Conservation (phyloP, 768 basidiomycete genomes). For the Tylopilus sp. region DNA sequence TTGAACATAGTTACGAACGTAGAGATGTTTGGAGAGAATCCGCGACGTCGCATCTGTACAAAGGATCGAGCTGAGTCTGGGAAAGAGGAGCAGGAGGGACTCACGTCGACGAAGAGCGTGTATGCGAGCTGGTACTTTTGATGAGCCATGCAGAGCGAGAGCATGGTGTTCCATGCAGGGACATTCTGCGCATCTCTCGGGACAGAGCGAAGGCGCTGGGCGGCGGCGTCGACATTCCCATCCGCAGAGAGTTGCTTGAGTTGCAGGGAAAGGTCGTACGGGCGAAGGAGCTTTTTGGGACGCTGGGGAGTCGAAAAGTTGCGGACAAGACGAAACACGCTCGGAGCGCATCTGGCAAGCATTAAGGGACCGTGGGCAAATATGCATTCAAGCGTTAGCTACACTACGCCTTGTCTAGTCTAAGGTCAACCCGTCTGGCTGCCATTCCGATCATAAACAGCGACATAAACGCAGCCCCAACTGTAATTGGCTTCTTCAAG, state of each 20-base stretch:
- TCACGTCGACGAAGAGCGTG: conserved; percentile 66
- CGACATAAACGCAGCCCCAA: conserved; percentile 64
- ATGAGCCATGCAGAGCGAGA: conserved; percentile 59
- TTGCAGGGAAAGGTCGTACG: conserved; percentile 57
- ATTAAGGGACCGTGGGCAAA: conserved; percentile 14
- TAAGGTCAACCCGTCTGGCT: conserved; percentile 50
- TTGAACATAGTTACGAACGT: conserved; percentile 71
- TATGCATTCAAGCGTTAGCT: neutral
- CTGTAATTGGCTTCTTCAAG: conserved; percentile 81
- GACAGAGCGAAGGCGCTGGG: conserved; percentile 61
- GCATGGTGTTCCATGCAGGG: conserved; percentile 76
- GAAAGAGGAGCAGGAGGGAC: conserved; percentile 21
- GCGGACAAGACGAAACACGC: conserved; percentile 2
- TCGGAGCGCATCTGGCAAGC: conserved; percentile 10
- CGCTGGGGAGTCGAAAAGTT: conserved; percentile 6
- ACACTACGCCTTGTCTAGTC: conserved; percentile 39
- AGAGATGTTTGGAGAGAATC: conserved; percentile 61
- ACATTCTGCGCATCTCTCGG: conserved; percentile 74
- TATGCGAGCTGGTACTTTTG: conserved; percentile 58
- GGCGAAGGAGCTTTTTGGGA: conserved; percentile 44
- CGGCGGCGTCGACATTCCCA: conserved; percentile 59
- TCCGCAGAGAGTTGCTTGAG: conserved; percentile 54
- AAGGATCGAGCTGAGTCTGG: conserved; percentile 1
- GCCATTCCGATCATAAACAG: conserved; percentile 53
- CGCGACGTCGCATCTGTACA: conserved; percentile 78